Evolutionary conservation across 352 stramenopile species (phyloP).

Genomic region (Globisporangium parvum): DNA sequence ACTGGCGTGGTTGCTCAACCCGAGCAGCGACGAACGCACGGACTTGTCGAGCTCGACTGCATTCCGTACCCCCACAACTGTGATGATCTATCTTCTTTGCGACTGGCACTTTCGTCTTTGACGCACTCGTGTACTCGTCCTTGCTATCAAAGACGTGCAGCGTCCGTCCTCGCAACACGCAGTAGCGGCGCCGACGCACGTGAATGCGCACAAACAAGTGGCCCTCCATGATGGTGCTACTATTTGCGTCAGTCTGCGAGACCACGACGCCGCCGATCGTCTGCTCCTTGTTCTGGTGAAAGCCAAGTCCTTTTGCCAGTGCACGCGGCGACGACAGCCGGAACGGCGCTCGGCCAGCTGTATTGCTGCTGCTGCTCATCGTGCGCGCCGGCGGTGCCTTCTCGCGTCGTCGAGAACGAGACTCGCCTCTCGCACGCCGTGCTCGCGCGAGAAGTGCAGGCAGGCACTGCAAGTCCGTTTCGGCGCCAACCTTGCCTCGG

Average conservation of each 20-base stretch:
- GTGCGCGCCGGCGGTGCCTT: not conserved
- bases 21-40: conserved; percentile 43
- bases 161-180: conserved; percentile 46
- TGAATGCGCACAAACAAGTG: conserved; percentile 57
- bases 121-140: conserved; percentile 15
- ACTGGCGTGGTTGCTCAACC: conserved; percentile 16
- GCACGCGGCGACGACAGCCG: conserved; percentile 14
- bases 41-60: conserved; percentile 51
- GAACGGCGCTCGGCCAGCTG: conserved; percentile 6
- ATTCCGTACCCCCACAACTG: conserved; percentile 58
- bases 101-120: conserved; percentile 8
- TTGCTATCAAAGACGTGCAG: conserved; percentile 65
- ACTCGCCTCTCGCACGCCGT: too few species aligned
- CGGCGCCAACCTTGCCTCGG: too few species aligned
- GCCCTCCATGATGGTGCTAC: conserved; percentile 39
- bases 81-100: conserved; percentile 56
- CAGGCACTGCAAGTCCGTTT: too few species aligned
- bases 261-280: conserved; percentile 10
- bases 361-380: conserved; percentile 2
- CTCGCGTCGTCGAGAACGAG: not conserved
- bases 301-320: conserved; percentile 12
- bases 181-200: conserved; percentile 58
- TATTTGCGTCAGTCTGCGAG: not conserved
- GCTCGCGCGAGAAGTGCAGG: too few species aligned
- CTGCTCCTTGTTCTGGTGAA: conserved; percentile 10